Evolutionary conservation across 1,284 basidiomycete species (phyloP), one percentile per base, ranked within the genome.

Genomic region (Leccinum subrobustum): DNA sequence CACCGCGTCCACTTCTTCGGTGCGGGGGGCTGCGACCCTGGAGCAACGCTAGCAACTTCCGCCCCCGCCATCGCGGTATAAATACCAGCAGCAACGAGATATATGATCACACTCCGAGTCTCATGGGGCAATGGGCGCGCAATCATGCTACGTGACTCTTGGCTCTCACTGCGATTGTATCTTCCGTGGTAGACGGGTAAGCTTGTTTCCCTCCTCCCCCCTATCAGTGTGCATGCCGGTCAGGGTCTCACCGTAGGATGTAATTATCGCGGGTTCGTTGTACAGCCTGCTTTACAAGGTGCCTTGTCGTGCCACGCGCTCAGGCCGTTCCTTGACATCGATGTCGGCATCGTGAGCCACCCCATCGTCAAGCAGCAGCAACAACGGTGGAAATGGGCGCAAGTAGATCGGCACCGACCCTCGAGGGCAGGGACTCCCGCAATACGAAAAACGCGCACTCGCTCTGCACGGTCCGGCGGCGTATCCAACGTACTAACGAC

Each of bases 331-430:
- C 37, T n/a, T 42, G 39, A 18, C 39, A 47, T 42, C 20, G 16
- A n/a, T 53, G 59, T 11, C 23, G 18, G 33, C 25, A 27, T 18
- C 55, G 61, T 42, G 59, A 58, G 18, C 56, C 29, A 37, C 37
- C 16, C 20, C 56, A 29, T 56, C 18, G 47, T 18, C 56, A 16
- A 54, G 55, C 35, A 51, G 47, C 27, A 29, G 27, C 27, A 27
- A 31, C 25, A 48, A 39, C 8, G n/a, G 11, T 5, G n/a, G n/a
- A 18, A 18, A 6, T 8, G 23, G 29, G 16, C 14, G 23, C 48
- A 54, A 54, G 63, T 54, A 52, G 20, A 54, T 62, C 50, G 63
- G 50, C 31, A 39, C 23, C 29, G 37, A 20, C 23, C 4, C 18
- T 14, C 11, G 48, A 14, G 18, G 25, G 31, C 8, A 29, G 29